Conservation (phyloP, 2,329 filamentous ascomycete genomes). For the Colletotrichum abscissum region DNA sequence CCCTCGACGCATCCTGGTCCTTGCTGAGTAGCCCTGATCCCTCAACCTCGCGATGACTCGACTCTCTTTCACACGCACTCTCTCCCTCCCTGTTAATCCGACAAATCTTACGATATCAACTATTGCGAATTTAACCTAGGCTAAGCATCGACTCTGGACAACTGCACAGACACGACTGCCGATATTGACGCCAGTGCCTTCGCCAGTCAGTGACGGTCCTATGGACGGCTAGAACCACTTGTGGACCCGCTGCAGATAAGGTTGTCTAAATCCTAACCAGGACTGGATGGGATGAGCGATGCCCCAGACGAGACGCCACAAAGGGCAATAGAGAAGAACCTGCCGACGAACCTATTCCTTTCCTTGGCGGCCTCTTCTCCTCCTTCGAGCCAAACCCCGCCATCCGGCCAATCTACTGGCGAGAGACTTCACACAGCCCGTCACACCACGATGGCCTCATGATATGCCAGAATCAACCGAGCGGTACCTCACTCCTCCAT, state of each 20-base stretch:
- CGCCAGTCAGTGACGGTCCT: neutral
- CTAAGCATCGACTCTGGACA: neutral
- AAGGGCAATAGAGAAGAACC: neutral
- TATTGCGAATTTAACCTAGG: neutral
- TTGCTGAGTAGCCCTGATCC: neutral
- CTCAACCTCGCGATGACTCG: neutral
- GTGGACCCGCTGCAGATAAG: slow-evolving; percentile 24
- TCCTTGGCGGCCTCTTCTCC: neutral
- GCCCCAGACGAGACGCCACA: slow-evolving; percentile 6
- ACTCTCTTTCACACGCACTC: no score
- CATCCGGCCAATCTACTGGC: neutral
- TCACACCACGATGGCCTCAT: slow-evolving; percentile 31
- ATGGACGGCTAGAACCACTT: neutral
- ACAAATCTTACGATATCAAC: neutral
- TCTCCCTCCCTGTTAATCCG: neutral
- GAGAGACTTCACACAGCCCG: neutral
- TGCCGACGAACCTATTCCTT: neutral
- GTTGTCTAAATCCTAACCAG: slow-evolving; percentile 19
- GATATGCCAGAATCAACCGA: slow-evolving; percentile 12
- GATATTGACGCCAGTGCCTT: neutral
- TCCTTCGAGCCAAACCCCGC: neutral
- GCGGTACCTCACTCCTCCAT: neutral
- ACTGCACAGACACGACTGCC: neutral
- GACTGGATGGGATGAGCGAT: slow-evolving; percentile 17
- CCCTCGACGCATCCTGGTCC: slow-evolving; percentile 8